Conservation (phyloP, 2,329 filamentous ascomycete genomes). For the Colletotrichum nymphaeae region DNA sequence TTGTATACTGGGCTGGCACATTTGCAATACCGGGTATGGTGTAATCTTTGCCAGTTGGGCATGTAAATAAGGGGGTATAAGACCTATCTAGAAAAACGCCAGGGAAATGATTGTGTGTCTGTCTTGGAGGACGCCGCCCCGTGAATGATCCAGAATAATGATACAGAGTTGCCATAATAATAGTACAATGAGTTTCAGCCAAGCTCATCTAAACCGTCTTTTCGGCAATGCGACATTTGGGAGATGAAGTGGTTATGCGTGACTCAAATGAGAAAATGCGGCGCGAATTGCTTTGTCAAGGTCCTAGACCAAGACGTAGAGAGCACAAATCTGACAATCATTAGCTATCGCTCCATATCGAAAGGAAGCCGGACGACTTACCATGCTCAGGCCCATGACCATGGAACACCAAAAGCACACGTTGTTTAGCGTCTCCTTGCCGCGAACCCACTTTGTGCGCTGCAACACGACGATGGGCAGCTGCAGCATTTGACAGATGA, state of each 20-base stretch:
- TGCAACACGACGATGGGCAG: constrained; percentile 95
- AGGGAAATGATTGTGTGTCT: not conserved
- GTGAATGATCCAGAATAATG: not conserved
- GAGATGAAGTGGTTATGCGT: not conserved
- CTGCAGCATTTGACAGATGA: constrained; percentile 95
- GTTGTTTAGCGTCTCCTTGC: constrained; percentile 84
- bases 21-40: too few species aligned
- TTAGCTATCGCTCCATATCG: constrained; percentile 35
- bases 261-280: not conserved
- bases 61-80: constrained; percentile 29
- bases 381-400: constrained; percentile 86
- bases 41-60: not conserved
- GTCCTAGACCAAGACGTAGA: constrained; percentile 62
- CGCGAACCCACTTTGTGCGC: constrained; percentile 80
- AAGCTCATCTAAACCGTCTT: not conserved
- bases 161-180: not conserved
- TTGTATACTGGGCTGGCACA: not conserved
- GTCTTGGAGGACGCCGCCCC: constrained; percentile 15
- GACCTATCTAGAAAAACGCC: constrained; percentile 31
- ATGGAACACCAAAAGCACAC: constrained; percentile 93
- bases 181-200: constrained; percentile 9
- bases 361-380: constrained; percentile 54
- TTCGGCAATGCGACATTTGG: not conserved
- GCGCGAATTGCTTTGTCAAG: not conserved
- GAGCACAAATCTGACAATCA: constrained; percentile 58